Conservation (phyloP, 1,284 basidiomycete genomes). For the Polyporus tsugae region DNA sequence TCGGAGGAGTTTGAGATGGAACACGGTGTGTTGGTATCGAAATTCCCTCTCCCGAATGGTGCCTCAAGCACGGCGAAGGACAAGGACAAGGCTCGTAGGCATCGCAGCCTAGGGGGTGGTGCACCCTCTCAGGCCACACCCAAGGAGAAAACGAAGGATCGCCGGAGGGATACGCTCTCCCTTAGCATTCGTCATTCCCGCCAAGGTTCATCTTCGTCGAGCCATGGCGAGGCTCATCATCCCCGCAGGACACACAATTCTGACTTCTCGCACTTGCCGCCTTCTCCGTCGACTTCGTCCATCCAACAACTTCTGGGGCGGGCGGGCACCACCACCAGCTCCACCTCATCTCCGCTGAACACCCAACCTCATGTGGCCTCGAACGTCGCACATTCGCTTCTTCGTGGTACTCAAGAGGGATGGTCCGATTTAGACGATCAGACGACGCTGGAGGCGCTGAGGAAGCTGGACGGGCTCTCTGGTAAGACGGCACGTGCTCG, state of each 20-base stretch:
- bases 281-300: conserved; percentile 85
- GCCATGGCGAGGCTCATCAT: conserved; percentile 56
- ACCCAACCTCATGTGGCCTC: conserved; percentile 56
- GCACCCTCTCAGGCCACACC: conserved; percentile 48
- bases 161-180: conserved; percentile 69
- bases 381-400: conserved; percentile 77
- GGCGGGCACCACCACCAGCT: conserved; percentile 53
- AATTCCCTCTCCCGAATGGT: conserved; percentile 44
- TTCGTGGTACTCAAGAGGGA: conserved; percentile 84
- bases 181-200: conserved; percentile 63
- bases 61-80: conserved; percentile 54
- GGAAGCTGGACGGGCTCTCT: conserved; percentile 92
- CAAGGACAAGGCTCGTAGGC: conserved; percentile 64
- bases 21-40: conserved; percentile 67
- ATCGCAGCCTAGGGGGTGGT: conserved; percentile 73
- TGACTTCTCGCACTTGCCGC: conserved; percentile 90
- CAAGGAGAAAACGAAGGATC: conserved; percentile 66
- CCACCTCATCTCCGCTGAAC: conserved; percentile 54
- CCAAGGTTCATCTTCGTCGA: conserved; percentile 75
- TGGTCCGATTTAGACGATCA: conserved; percentile 88
- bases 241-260: conserved; percentile 67
- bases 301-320: conserved; percentile 85
- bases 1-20: conserved; percentile 87
- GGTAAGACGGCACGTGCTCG: conserved; percentile 71
- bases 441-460: conserved; percentile 89